Base-by-base conservation (phyloP, 2,329 filamentous ascomycete species). In the Didymella segeticola region DNA sequence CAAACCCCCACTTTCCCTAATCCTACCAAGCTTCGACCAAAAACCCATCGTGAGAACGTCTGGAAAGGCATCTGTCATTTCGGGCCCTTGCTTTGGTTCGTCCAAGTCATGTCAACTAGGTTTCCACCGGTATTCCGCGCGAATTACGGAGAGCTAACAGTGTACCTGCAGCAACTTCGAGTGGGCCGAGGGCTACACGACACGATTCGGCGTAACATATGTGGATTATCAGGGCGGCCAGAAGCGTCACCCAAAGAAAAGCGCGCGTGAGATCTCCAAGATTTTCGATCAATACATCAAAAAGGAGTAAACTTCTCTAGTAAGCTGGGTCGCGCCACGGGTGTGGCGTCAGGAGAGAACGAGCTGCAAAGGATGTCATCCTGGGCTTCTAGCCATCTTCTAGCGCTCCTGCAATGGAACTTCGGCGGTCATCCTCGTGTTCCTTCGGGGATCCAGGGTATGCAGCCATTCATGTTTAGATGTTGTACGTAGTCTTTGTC, bases 181-280 rank as follows among this genome's bases (percentile, higher is more conserved):
- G 76, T 93, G 90, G 90, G 89, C 91, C n/a, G 91, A 96, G 73
- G 91, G 91, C 10, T 96, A 93, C 70, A 87, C 90, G 78, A 95
- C 90, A 36, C 83, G 91, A 33, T 96, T 96, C 67, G 91, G 91
- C 22, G 90, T 92, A 51, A 90, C 88, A 6, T 95, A 83, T 71
- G 90, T 96, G 46, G 90, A 96, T 76, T 96, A 95, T 73, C 79
- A 85, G 64, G 84, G 90, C 62, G 87, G 86, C 20, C 91, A 96
- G 81, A 90, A 88, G 79, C 81, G 91, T 45, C 83, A 87, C 63
- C 87, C 91, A 31, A 96, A 96, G 83, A 91, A 92, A 83, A 95
- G 90, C 73, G 91, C 89, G 17, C 83, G 81, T 75, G 82, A 83
- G 68, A 82, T 96, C 66, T 84, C 86, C 61, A 80, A 84, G 53